Conservation (phyloP, 225 moss, liverwort and hornwort genomes). For the Climacium dendroides region DNA sequence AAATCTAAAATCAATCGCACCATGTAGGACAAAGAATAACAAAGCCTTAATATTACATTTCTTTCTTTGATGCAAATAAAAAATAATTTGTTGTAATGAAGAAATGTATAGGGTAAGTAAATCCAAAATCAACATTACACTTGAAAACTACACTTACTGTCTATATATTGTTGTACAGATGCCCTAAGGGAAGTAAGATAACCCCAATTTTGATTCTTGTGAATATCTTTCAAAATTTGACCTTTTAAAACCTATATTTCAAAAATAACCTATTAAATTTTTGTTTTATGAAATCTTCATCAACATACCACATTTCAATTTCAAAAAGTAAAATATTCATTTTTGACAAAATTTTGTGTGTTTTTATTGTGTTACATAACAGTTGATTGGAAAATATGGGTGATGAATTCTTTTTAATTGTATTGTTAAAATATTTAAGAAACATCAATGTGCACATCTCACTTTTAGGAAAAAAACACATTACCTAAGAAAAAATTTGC, state of each 20-base stretch:
- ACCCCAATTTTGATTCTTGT: too few relatives aligned
- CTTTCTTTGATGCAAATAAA: neutral
- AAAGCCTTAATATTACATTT: neutral
- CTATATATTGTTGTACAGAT: neutral
- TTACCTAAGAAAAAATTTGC: neutral
- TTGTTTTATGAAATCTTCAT: neutral
- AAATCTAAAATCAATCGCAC: too few relatives aligned
- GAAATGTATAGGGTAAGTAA: accelerated
- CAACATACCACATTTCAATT: accelerated
- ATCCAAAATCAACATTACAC: neutral
- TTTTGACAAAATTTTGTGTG: neutral
- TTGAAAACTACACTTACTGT: too few relatives aligned
- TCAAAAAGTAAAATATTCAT: neutral
- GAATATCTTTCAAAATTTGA: neutral
- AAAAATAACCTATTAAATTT: neutral
- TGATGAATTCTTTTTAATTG: neutral
- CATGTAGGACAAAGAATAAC: accelerated
- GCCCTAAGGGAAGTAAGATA: neutral
- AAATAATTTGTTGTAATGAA: neutral
- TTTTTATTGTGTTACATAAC: neutral
- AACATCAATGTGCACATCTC: neutral
- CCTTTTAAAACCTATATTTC: neutral
- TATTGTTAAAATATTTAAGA: neutral
- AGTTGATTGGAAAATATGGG: neutral
- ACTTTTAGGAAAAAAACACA: neutral